phyloP scores from a whole-genome alignment of 495 filamentous ascomycete species.

The Podospora appendiculata region DNA sequence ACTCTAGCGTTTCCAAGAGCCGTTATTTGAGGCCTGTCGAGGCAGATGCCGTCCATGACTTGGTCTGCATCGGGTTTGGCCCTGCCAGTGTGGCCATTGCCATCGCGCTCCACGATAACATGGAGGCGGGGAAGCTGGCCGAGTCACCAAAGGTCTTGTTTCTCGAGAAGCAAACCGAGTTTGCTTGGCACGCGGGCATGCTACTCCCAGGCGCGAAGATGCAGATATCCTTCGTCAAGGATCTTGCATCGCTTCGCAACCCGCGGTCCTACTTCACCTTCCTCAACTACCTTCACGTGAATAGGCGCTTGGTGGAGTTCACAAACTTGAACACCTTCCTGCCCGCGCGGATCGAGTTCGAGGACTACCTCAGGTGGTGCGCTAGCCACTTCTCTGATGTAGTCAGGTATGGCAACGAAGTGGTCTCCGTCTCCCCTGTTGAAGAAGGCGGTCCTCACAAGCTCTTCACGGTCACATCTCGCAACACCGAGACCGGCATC shows the following conservation, averaged over 20 bases:
- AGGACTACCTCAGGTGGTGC: constrained; percentile 94
- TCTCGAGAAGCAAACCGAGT: constrained; percentile 74
- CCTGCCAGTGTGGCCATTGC: constrained; percentile 91
- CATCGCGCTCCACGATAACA: constrained; percentile 74
- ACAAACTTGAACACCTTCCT: constrained; percentile 85
- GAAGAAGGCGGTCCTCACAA: constrained; percentile 38
- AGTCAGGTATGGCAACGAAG: constrained; percentile 73
- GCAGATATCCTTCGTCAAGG: constrained; percentile 98
- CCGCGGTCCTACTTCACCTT: constrained; percentile 92
- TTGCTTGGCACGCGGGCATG: constrained; percentile 94
- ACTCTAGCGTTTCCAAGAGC: constrained; percentile 13
- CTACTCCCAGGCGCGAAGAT: constrained; percentile 86
- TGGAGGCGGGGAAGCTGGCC: constrained; percentile 30
- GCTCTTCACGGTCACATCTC: constrained; percentile 38
- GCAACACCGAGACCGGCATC: constrained; percentile 27
- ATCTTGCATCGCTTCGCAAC: constrained; percentile 81
- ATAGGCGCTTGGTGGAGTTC: constrained; percentile 75
- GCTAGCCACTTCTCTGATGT: constrained; percentile 70
- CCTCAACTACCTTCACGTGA: constrained; percentile 80
- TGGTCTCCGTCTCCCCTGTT: constrained; percentile 50
- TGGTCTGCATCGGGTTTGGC: constrained; percentile 89
- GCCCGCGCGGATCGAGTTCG: constrained; percentile 80
- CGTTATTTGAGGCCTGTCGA: constrained; percentile 9
- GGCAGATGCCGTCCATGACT: constrained; percentile 57
- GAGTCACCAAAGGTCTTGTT: constrained; percentile 65